A percentile compares a stretch with the other conserved stretches of the same genome.
These are phyloP conservation scores for Talaromyces verruculosus DNA, from an alignment of 2,329 filamentous ascomycete genomes.

Conservation along the genomic window DNA sequence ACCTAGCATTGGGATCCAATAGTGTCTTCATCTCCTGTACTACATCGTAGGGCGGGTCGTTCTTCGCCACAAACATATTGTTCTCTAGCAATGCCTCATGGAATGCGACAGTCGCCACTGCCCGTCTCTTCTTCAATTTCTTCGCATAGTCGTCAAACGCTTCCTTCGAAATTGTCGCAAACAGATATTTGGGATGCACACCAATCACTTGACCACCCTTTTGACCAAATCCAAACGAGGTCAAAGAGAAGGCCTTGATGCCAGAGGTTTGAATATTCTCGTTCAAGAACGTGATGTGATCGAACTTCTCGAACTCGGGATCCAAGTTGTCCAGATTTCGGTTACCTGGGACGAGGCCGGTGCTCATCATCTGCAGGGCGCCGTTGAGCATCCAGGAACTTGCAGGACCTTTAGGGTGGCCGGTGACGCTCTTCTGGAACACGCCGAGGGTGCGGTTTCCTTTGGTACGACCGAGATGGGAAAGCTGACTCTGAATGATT, in stretches of 20 bases:
- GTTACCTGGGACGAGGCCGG: slow-evolving; percentile 91
- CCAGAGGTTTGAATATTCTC: slow-evolving; percentile 95
- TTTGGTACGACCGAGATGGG: slow-evolving; percentile 91
- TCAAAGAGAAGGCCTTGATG: slow-evolving; percentile 97
- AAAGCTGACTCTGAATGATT: slow-evolving; percentile 93
- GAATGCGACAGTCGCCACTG: background rate
- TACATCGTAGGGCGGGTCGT: background rate
- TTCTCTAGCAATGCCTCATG: background rate
- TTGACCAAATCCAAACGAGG: slow-evolving; percentile 98
- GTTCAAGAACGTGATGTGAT: slow-evolving; percentile 96
- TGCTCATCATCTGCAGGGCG: slow-evolving; percentile 91
- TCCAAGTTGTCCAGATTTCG: slow-evolving; percentile 98
- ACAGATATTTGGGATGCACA: slow-evolving; percentile 95
- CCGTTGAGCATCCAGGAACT: slow-evolving; percentile 99
- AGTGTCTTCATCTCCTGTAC: slow-evolving; percentile 1
- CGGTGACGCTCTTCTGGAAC: slow-evolving; percentile 99
- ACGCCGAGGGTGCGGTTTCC: slow-evolving; percentile 94
- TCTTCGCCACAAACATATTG: background rate
- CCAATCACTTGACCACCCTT: slow-evolving; percentile 98
- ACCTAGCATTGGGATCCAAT: background rate
- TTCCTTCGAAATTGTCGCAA: slow-evolving; percentile 58
- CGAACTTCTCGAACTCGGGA: slow-evolving; percentile 92
- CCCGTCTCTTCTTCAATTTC: background rate
- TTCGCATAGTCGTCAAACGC: background rate
- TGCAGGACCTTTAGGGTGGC: slow-evolving; percentile 97